Conservation (phyloP, 2,329 filamentous ascomycete species). For the Neonectria magnoliae region DNA sequence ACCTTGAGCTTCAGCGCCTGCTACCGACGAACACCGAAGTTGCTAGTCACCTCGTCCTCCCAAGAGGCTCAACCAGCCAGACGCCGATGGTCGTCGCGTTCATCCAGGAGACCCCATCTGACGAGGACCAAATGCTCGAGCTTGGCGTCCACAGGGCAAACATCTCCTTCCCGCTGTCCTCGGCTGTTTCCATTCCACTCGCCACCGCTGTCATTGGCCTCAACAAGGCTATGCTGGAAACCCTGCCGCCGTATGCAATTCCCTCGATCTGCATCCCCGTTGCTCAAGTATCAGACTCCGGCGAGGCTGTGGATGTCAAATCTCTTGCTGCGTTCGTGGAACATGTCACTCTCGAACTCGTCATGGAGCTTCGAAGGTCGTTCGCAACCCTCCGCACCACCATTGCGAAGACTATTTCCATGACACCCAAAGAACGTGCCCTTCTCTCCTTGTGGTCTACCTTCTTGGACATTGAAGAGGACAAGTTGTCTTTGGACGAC, state of each 20-base stretch:
- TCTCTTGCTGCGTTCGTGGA: conserved; percentile 3
- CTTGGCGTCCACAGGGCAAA: conserved; percentile 16
- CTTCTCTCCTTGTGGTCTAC: conserved; percentile 36
- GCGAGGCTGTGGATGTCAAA: conserved; percentile 9
- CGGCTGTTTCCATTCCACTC: conserved; percentile 32
- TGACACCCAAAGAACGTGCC: conserved; percentile 33
- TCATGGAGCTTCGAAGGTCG: conserved; percentile 32
- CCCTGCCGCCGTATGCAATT: conserved; percentile 40
- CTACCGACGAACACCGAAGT: conserved; percentile 28
- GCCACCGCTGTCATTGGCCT: conserved; percentile 33
- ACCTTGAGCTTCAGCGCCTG: conserved; percentile 35
- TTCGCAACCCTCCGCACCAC: conserved; percentile 24
- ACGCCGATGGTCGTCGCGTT: conserved; percentile 36
- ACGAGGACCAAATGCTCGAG: conserved; percentile 19
- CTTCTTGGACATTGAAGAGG: conserved; percentile 34
- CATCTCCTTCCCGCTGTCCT: conserved; percentile 22
- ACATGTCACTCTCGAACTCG: conserved; percentile 24
- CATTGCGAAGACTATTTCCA: conserved; percentile 28
- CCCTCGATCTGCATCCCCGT: conserved; percentile 38
- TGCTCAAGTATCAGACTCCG: neutral
- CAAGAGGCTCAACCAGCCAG: conserved; percentile 30
- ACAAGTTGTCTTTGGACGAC: conserved; percentile 39
- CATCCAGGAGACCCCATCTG: conserved; percentile 12
- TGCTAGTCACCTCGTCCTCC: conserved; percentile 33
- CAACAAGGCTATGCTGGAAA: conserved; percentile 40